Percentiles rank a stretch among this genome's conserved stretches.
Conservation (phyloP, 208 protist species). For the Borovskyia barvae region DNA sequence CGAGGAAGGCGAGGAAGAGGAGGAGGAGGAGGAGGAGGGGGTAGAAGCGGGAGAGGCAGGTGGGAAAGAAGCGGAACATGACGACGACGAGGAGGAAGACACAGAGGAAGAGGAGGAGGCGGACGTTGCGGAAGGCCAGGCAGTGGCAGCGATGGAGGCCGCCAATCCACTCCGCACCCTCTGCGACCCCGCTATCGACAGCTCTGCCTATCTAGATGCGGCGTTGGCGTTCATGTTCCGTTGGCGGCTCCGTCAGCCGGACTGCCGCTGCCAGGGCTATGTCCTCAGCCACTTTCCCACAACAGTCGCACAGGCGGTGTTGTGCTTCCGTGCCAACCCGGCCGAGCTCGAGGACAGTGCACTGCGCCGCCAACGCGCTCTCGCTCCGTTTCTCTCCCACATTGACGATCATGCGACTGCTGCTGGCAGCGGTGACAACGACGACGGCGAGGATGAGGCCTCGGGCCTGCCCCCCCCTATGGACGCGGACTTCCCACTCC, state of each 20-base stretch:
- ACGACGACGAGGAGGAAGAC: conserved; percentile 53
- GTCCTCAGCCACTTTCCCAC: conserved; percentile 86
- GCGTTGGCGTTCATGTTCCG: conserved; percentile 79
- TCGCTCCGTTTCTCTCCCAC: conserved; percentile 14
- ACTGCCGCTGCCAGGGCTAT: conserved; percentile 90
- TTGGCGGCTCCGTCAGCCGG: conserved; percentile 78
- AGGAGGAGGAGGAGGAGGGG: conserved; percentile 11
- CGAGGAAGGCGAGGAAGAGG: conserved; percentile 16
- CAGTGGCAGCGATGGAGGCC: background rate
- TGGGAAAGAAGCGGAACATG: background rate
- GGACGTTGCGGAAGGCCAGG: conserved; percentile 1
- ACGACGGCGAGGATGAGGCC: conserved; percentile 1
- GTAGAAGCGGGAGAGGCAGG: conserved; percentile 1
- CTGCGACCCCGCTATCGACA: conserved; percentile 13
- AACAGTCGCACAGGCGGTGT: conserved; percentile 76
- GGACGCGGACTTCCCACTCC: conserved; percentile 65
- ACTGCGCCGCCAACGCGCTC: conserved; percentile 21
- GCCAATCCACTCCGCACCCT: background rate
- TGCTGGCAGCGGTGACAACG: conserved; percentile 1
- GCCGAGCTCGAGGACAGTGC: conserved; percentile 26
- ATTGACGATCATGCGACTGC: conserved; percentile 12
- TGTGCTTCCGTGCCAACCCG: conserved; percentile 67
- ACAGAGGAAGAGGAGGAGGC: background rate
- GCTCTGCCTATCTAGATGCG: conserved; percentile 56
- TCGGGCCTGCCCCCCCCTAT: conserved; percentile 37